Percentiles rank a stretch among this genome's conserved stretches.
phyloP scores from a whole-genome alignment of 202 grass and related monocot species.

The Zoysia matrella region DNA sequence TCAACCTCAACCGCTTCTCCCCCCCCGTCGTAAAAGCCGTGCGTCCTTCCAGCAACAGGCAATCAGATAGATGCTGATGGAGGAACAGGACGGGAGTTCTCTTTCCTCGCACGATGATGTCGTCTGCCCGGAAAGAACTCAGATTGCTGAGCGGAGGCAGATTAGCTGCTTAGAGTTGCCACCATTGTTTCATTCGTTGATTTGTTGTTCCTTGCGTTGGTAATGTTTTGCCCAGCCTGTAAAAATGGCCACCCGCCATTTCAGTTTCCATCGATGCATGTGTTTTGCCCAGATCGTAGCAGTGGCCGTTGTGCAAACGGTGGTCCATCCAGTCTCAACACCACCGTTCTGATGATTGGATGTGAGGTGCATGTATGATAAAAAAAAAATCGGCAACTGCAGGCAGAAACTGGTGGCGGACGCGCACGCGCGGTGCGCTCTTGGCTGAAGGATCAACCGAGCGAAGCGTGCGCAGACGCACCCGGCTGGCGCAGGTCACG shows the following conservation, averaged over 20 bases:
- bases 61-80: no score
- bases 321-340: background rate
- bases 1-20: conserved; percentile 39
- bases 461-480: no score
- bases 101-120: background rate
- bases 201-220: conserved; percentile 3
- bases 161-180: conserved; percentile 8
- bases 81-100: no score
- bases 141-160: conserved; percentile 39
- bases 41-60: no score
- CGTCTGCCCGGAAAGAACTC: conserved; percentile 21
- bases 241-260: conserved; percentile 17
- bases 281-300: background rate
- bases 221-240: conserved; percentile 4
- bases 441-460: no score
- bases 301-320: background rate
- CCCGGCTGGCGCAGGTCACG: no score
- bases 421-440: background rate
- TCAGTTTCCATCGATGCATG: background rate
- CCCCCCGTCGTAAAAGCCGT: conserved; percentile 57
- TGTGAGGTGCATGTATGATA: no score
- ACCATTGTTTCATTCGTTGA: conserved; percentile 57
- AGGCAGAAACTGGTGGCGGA: background rate
- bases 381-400: background rate
- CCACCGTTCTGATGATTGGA: no score